These are phyloP conservation scores for Coleophoma cylindrospora DNA, from an alignment of 2,329 filamentous ascomycete species.

Conservation along the genomic window DNA sequence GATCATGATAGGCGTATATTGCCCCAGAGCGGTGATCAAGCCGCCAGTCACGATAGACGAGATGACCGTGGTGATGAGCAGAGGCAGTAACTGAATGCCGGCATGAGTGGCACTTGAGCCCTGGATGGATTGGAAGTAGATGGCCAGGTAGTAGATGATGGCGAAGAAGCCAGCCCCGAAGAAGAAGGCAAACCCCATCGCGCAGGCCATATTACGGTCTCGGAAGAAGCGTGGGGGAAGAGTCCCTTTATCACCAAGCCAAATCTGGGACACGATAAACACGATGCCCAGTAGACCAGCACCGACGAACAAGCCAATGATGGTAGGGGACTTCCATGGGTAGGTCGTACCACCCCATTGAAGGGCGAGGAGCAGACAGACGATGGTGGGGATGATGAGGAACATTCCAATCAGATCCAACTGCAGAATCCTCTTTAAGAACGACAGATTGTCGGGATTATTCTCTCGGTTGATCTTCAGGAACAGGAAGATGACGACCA, in stretches of 20 bases:
- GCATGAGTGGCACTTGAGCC: slow-evolving; percentile 33
- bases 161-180: slow-evolving; percentile 23
- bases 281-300: slow-evolving; percentile 23
- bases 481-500: slow-evolving; percentile 28
- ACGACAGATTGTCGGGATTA: slow-evolving; percentile 16
- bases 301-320: slow-evolving; percentile 30
- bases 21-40: slow-evolving; percentile 32
- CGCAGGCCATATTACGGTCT: slow-evolving; percentile 14
- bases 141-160: slow-evolving; percentile 24
- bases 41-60: slow-evolving; percentile 34
- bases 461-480: slow-evolving; percentile 33
- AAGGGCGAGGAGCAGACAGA: slow-evolving; percentile 32
- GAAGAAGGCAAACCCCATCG: slow-evolving; percentile 14
- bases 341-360: slow-evolving; percentile 33
- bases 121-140: slow-evolving; percentile 30
- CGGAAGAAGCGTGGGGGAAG: slow-evolving; percentile 32
- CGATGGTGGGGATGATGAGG: slow-evolving; percentile 29
- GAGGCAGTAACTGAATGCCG: slow-evolving; percentile 37
- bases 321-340: slow-evolving; percentile 26
- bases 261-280: slow-evolving; percentile 28
- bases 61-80: slow-evolving; percentile 35
- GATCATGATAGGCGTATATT: slow-evolving; percentile 40
- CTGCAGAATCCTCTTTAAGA: slow-evolving; percentile 18
- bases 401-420: slow-evolving; percentile 30
- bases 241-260: slow-evolving; percentile 25